Evolutionary conservation across 2,329 filamentous ascomycete genomes (phyloP), one percentile per base, ranked within the genome.

Genomic region (Emericellopsis cladophorae): DNA sequence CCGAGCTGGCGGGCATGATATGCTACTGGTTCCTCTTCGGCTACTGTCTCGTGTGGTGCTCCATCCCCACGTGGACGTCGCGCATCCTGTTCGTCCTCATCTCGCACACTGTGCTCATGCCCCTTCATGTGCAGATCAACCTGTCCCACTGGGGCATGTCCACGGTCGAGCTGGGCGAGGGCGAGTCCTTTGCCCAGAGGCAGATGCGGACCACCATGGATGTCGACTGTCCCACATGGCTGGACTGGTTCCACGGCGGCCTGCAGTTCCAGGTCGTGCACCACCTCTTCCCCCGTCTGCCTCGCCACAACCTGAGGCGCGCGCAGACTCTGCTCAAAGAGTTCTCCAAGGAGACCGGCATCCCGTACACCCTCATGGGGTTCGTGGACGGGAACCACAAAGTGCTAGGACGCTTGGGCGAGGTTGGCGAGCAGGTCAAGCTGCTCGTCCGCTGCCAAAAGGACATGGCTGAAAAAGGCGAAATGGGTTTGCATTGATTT

Each of bases 111-210:
- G 71, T 86, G 22, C 85, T 85, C 7, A 83, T 84, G 59, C 82
- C 87, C 3, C 66, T 95, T 39, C 88, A 95, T 57, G 74, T 90
- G 10, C 88, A 95, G 58, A 94, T 95, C 56, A 93, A 87, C 0
- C 73, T 95, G 15, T 92, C 84, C 2, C 88, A 95, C 60, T 95
- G 93, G 60, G 85, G 85, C 48, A 95, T 94, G 88, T 90, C 84
- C 50, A 95, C 88, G 0, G 74, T 82, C 7, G 84, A 92, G 51
- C 68, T 90, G 12, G 85, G 85, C 0, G 75, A 80, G 1, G 66
- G 76, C 38, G 85, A 92, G 57, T 87, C 82, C 1, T 92, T 92
- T 57, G 76, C 85, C 1, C 84, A 90, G 58, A 82, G 81, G 58
- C 89, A 89, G 80, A 68, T 92, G 40, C 79, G 85, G 47, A 92